Conservation (phyloP, 345 rosid species). For the Aegle marmelos region DNA sequence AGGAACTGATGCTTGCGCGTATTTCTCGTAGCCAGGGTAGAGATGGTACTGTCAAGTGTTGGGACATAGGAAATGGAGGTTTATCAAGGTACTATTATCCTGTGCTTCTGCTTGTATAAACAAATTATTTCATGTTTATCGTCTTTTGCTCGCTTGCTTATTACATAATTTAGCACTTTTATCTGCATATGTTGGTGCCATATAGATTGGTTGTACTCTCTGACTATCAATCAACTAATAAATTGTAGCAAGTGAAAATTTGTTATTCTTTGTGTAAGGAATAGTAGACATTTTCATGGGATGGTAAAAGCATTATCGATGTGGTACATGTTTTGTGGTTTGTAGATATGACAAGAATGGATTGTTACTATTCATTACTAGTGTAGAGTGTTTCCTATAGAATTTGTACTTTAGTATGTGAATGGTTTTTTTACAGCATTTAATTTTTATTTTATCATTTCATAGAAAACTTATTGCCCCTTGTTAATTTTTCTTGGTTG, state of each 20-base stretch:
- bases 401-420: neutral
- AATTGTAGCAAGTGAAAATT: neutral
- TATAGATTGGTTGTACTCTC: neutral
- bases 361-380: neutral
- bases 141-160: neutral
- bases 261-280: neutral
- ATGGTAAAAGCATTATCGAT: neutral
- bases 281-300: neutral
- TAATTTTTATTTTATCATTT: neutral
- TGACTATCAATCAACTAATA: neutral
- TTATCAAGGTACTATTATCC: slow-evolving; percentile 53
- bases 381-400: neutral
- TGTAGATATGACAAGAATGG: neutral
- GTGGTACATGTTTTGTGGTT: neutral
- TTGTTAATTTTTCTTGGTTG: neutral
- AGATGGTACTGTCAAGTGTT: slow-evolving; percentile 92
- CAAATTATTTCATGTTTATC: neutral
- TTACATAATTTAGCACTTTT: too few relatives aligned
- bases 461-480: neutral
- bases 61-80: slow-evolving; percentile 86
- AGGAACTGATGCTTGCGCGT: neutral
- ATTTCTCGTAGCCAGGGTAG: slow-evolving; percentile 70
- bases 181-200: neutral
- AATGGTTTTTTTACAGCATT: too few relatives aligned
- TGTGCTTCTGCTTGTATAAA: slow-evolving; percentile 1